Conservation (phyloP, 805 yeast genomes). For the Spathaspora girioi region DNA sequence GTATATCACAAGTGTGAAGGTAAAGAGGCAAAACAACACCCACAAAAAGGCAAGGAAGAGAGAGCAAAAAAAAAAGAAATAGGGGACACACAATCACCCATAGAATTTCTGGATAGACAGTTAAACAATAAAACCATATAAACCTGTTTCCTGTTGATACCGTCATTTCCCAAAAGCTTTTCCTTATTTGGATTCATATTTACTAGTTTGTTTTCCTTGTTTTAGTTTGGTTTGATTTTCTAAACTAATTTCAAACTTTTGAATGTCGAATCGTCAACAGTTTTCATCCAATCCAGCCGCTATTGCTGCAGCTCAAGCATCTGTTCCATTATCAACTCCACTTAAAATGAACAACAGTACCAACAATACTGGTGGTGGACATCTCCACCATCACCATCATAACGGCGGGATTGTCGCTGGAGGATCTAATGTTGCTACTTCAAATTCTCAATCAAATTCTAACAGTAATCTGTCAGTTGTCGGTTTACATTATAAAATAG, state of each 20-base stretch:
- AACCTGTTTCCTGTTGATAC: background rate
- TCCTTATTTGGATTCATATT: background rate
- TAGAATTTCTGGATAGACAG: background rate
- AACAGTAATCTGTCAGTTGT: constrained; percentile 37
- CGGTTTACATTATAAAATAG: constrained; percentile 73
- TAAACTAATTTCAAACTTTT: background rate
- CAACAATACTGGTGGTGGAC: background rate
- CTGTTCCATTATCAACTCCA: constrained; percentile 13
- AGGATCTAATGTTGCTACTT: background rate
- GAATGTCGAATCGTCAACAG: constrained; percentile 26
- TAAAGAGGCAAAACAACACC: background rate
- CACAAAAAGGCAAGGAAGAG: background rate
- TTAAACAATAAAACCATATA: too few relatives aligned
- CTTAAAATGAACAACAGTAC: constrained; percentile 1
- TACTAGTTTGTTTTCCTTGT: background rate
- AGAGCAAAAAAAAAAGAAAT: background rate
- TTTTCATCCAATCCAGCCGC: constrained; percentile 32
- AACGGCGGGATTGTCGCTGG: background rate
- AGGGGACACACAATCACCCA: background rate
- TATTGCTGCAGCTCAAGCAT: constrained; percentile 36
- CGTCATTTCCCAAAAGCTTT: background rate
- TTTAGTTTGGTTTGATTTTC: background rate
- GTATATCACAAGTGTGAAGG: background rate
- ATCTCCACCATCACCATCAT: constrained; percentile 3
- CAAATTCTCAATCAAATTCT: constrained; percentile 12